phyloP scores from a whole-genome alignment of 108 stramenopile genomes.

The Seminavis robusta region DNA sequence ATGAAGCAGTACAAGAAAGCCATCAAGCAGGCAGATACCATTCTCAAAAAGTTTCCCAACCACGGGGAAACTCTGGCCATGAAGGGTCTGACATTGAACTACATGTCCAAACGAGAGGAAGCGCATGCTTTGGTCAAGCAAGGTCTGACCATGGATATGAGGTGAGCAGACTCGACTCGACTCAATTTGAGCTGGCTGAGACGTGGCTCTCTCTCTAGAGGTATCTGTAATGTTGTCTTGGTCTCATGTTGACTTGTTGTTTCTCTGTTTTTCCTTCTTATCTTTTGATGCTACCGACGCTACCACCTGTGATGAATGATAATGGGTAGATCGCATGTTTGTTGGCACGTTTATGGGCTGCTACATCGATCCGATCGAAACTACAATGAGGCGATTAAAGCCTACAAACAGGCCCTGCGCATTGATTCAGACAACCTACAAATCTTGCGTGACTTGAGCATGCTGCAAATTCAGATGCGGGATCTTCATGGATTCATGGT shows the following conservation, averaged over 20 bases:
- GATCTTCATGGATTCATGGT: slow-evolving; percentile 89
- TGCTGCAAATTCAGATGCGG: slow-evolving; percentile 92
- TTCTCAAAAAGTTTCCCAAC: slow-evolving; percentile 93
- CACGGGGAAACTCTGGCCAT: slow-evolving; percentile 98
- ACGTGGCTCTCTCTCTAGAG: no score
- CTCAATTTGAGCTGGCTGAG: not conserved
- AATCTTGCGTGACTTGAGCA: slow-evolving; percentile 91
- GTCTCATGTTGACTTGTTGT: not conserved
- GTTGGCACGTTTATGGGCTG: slow-evolving; percentile 99
- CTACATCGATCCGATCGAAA: slow-evolving; percentile 93
- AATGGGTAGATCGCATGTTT: slow-evolving; percentile 84
- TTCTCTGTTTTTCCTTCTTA: not conserved
- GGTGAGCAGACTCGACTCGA: slow-evolving; percentile 35
- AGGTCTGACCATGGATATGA: slow-evolving; percentile 91
- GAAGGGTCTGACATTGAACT: slow-evolving; percentile 92
- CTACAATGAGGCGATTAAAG: slow-evolving; percentile 97
- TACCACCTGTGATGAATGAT: not conserved
- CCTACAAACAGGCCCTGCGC: slow-evolving; percentile 95
- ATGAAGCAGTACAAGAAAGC: slow-evolving; percentile 98
- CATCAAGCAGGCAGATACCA: slow-evolving; percentile 85
- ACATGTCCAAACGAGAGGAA: slow-evolving; percentile 71
- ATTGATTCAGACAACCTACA: slow-evolving; percentile 91
- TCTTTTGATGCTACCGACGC: not conserved
- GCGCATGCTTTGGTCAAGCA: slow-evolving; percentile 91
- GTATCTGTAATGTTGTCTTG: not conserved